These are phyloP conservation scores for Populus tomentosa DNA, from an alignment of 441 rosid species.

Conservation along the genomic window DNA sequence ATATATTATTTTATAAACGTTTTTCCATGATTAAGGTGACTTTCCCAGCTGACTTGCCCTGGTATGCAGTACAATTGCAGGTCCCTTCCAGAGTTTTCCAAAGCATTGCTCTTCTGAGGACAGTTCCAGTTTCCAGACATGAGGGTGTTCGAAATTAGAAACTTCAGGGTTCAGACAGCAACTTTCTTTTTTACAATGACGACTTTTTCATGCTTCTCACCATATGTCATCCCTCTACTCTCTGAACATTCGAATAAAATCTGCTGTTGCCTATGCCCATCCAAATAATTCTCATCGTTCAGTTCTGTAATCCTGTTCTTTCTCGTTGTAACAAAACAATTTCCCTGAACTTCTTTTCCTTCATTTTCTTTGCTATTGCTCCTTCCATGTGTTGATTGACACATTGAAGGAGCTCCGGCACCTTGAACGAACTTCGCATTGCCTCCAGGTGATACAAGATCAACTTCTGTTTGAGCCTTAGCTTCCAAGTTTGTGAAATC, in stretches of 20 bases:
- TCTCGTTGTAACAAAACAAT: constrained; percentile 44
- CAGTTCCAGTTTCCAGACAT: constrained; percentile 70
- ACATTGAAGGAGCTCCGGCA: neutral
- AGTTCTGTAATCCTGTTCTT: constrained; percentile 25
- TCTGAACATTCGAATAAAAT: constrained; percentile 24
- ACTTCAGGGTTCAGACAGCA: constrained; percentile 35
- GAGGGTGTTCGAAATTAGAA: constrained; percentile 34
- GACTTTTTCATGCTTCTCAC: constrained; percentile 12
- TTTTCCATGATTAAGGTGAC: neutral
- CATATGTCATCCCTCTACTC: constrained; percentile 13
- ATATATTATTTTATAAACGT: rapidly evolving
- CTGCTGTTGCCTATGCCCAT: constrained; percentile 1
- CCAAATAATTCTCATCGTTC: constrained; percentile 24
- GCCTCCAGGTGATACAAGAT: neutral
- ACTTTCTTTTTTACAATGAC: constrained; percentile 30
- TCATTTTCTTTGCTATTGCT: constrained; percentile 27
- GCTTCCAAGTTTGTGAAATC: constrained; percentile 4
- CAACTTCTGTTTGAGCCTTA: constrained; percentile 9
- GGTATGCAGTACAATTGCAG: neutral
- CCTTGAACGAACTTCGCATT: neutral
- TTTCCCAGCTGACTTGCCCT: neutral
- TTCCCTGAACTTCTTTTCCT: constrained; percentile 8
- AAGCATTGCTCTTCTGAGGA: constrained; percentile 49
- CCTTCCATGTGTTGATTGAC: constrained; percentile 12
- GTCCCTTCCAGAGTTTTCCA: neutral